Evolutionary conservation across 345 rosid species (phyloP), one percentile per base, ranked within the genome.

Genomic region (Camelina sativa): DNA sequence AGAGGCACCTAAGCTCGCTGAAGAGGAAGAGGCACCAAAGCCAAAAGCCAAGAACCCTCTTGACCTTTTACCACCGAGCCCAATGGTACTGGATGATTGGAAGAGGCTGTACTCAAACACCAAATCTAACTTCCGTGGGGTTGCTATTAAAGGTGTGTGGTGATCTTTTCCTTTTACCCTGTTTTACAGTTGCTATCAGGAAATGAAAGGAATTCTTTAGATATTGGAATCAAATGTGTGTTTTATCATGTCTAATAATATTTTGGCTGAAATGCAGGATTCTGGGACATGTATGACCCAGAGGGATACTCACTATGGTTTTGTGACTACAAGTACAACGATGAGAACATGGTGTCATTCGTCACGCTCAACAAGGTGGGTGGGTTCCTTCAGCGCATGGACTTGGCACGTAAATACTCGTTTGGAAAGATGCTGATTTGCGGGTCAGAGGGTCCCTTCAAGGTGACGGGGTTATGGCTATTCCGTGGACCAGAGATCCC

Each of bases 201-300:
- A 17, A 17, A 23, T 74, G 43, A 37, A 37, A 35, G 8, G 20
- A 30, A 13, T 35, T 63, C 5, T 48, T 3, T 52, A 62, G 30
- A 32, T 43, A 11, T 7, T 56, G 37, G 19, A 65, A n/a, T 48
- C 12, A 12, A 43, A 5, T 76, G 3, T 5, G 11, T 2, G 8
- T 16, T 0, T 16, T 0, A 23, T 15, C 56, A 48, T 40, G 52
- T 56, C 15, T 65, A 10, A 66, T 50, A 28, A 5, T 28, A 16
- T 58, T 13, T 57, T 72, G 34, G 38, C 11, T 35, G 2, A 34
- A 58, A 61, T 81, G 83, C 82, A 95, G 99, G 99, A 53, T 95
- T 95, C 86, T 95, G 99, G 99, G 99, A 92, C 81, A 95, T 95
- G 97, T 92, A 90, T 67, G 99, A 95, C 79, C 92, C 97, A 0